A percentile compares a stretch with the other conserved stretches of the same genome.
Evolutionary conservation across 1,284 basidiomycete genomes (phyloP).

Genomic region (Boletus nobilissimus): DNA sequence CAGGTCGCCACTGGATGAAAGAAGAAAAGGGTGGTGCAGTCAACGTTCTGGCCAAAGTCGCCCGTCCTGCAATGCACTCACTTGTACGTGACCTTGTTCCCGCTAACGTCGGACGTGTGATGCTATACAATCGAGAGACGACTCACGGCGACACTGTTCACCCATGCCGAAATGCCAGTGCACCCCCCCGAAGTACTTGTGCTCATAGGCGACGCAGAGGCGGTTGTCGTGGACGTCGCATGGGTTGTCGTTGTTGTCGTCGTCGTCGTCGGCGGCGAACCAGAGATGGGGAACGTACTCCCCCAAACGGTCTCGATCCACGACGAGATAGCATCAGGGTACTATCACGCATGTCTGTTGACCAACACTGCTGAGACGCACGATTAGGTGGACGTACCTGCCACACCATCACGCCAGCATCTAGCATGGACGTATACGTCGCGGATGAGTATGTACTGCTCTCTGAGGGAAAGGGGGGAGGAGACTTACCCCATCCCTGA

Average conservation of each 20-base stretch:
- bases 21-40: background rate
- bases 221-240: slow-evolving; percentile 15
- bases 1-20: slow-evolving; percentile 36
- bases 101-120: slow-evolving; percentile 41
- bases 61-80: too few relatives aligned
- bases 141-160: slow-evolving; percentile 30
- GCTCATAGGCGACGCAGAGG: slow-evolving; percentile 16
- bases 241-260: background rate
- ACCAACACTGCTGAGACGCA: too few relatives aligned
- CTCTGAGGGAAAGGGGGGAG: background rate
- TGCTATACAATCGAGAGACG: too few relatives aligned
- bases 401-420: slow-evolving; percentile 63
- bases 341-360: slow-evolving; percentile 40
- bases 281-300: slow-evolving; percentile 35
- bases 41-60: too few relatives aligned
- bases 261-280: too few relatives aligned
- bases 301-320: slow-evolving; percentile 44
- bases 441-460: background rate
- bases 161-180: slow-evolving; percentile 40
- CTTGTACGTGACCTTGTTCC: slow-evolving; percentile 38
- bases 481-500: slow-evolving; percentile 63
- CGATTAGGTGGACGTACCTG: too few relatives aligned
- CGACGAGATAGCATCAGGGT: slow-evolving; percentile 34
- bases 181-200: too few relatives aligned
- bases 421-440: too few relatives aligned